Evolutionary conservation across 331 rosid genomes (phyloP).

Genomic region (Malus hybrid): DNA sequence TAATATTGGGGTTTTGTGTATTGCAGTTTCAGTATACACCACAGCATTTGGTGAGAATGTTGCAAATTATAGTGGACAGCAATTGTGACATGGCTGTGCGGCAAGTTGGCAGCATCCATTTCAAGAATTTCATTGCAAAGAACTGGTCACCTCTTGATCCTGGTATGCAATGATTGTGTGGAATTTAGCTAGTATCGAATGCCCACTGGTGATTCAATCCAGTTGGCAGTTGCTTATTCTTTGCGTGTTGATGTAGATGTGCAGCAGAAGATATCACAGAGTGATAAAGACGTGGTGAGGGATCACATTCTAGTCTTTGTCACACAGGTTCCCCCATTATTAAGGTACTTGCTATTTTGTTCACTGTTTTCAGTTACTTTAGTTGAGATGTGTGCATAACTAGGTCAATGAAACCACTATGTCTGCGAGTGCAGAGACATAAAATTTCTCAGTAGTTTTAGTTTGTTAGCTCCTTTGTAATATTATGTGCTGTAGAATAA

Average conservation of each 20-base stretch:
- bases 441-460: not conserved
- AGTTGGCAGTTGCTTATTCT: conserved; percentile 7
- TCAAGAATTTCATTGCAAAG: conserved; percentile 76
- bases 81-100: conserved; percentile 57
- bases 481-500: not conserved
- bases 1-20: not conserved
- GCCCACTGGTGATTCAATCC: not conserved
- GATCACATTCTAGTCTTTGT: conserved; percentile 61
- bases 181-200: not conserved
- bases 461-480: not conserved
- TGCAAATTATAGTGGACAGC: conserved; percentile 73
- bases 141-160: conserved; percentile 73
- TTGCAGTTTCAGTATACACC: conserved; percentile 69
- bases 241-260: conserved; percentile 41
- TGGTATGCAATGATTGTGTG: conserved; percentile 33
- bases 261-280: conserved; percentile 47
- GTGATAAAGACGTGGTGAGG: conserved; percentile 65
- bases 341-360: conserved; percentile 40
- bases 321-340: conserved; percentile 62
- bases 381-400: not conserved
- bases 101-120: conserved; percentile 86
- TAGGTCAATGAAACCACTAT: not conserved
- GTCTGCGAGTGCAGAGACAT: not conserved
- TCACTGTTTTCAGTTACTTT: not conserved
- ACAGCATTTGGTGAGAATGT: conserved; percentile 67